Base-by-base conservation (phyloP, 495 filamentous ascomycete genomes). In the Diplogelasinospora grovesii region DNA sequence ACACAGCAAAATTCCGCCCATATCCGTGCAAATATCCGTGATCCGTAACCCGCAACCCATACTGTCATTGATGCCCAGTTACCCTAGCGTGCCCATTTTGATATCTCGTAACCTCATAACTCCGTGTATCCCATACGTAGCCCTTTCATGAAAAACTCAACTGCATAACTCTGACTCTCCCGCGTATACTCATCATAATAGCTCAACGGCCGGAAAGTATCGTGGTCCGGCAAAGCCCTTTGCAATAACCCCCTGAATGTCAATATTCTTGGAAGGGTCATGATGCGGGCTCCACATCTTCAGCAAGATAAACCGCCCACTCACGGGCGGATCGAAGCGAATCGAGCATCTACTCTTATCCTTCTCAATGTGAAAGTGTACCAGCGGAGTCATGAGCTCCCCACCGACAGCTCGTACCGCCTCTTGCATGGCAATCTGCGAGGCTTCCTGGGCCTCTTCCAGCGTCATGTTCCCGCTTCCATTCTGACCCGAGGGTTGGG, bases 251-350 rank as follows among this genome's bases (percentile, higher is more conserved):
- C 78, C 85, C 61, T 94, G 80, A 26, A 95, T 86, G 58, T 95
- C 83, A 43, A 95, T 89, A 50, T 92, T 93, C 33, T 70, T 70
- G 11, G 48, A 26, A 9, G 60, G 56, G 28, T 69, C 65, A 14
- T 70, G 70, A 30, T 69, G 67, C 6, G 86, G 82, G 58, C 75
- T 86, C 85, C 85, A 95, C 50, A 93, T 73, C 66, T 93, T 93
- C 46, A 95, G 66, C 27, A 94, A 54, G 39, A 95, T 81, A 56
- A 78, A 90, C 26, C 82, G 71, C 9, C 82, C 88, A 22, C 79
- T 93, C 65, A 92, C 77, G 22, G 87, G 82, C 29, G 90, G 89
- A 50, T 95, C 83, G 57, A 97, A 97, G 47, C 76, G 81, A 46
- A 97, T 79, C 48, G 79, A 88, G 55, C 87, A 86, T 63, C 81